A percentile compares a stretch with the other conserved stretches of the same genome.
These are phyloP conservation scores for Iris macrosiphon DNA, from an alignment of 106 monocot species.

Conservation along the genomic window DNA sequence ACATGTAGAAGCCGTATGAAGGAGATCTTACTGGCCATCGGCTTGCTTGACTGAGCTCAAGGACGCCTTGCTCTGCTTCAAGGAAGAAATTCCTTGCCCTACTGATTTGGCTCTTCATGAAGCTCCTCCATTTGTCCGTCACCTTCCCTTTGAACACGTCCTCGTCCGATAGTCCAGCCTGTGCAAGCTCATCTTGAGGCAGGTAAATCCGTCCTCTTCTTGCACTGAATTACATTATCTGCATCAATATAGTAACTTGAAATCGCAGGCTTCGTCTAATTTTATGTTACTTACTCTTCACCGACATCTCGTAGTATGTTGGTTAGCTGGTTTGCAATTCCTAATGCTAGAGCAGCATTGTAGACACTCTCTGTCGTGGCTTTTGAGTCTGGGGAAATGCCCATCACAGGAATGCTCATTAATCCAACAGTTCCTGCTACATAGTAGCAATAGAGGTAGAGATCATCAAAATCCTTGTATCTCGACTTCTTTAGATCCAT, in stretches of 20 bases:
- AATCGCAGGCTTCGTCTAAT: no score
- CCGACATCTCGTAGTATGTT: conserved; percentile 75
- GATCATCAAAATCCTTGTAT: conserved; percentile 39
- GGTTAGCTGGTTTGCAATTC: conserved; percentile 32
- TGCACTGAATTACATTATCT: conserved; percentile 47
- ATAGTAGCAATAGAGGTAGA: conserved; percentile 75
- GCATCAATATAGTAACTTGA: no score
- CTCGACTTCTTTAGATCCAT: conserved; percentile 56
- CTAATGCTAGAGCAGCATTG: conserved; percentile 22
- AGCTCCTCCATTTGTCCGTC: conserved; percentile 81
- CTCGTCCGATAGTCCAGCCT: conserved; percentile 72
- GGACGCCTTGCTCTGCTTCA: conserved; percentile 84
- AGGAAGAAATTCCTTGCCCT: conserved; percentile 86
- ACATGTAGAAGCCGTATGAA: no score
- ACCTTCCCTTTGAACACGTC: conserved; percentile 87
- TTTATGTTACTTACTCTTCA: conserved; percentile 52
- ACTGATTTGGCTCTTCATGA: conserved; percentile 88
- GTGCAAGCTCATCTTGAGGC: conserved; percentile 89
- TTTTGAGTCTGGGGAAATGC: conserved; percentile 46
- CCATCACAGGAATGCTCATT: conserved; percentile 78
- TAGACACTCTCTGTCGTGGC: conserved; percentile 42
- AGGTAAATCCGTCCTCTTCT: conserved; percentile 89
- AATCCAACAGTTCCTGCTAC: conserved; percentile 71
- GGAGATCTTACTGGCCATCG: conserved; percentile 80
- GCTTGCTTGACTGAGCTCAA: conserved; percentile 80